These are phyloP conservation scores for Cronartium quercuum DNA, from an alignment of 1,284 basidiomycete species.

Conservation along the genomic window DNA sequence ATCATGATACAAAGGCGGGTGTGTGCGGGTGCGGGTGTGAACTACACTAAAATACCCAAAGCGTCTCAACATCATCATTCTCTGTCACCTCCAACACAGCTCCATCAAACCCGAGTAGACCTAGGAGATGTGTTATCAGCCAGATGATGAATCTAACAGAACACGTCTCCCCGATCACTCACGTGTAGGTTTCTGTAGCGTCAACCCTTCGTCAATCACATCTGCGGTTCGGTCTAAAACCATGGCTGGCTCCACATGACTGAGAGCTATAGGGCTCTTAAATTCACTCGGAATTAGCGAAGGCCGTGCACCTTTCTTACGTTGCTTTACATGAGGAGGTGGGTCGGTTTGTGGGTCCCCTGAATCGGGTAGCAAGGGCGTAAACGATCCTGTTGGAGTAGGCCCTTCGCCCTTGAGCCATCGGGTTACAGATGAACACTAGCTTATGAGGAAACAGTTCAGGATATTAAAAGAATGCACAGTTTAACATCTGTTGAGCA, in stretches of 20 bases:
- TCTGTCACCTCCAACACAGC: conserved; percentile 44
- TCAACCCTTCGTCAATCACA: conserved; percentile 34
- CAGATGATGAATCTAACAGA: not conserved
- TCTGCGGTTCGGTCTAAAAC: conserved; percentile 44
- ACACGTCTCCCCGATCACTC: conserved; percentile 1
- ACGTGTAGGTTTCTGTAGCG: conserved; percentile 43
- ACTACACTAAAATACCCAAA: conserved; percentile 44
- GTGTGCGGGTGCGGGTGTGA: too few species aligned
- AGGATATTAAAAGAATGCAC: too few species aligned
- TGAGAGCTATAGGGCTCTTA: not conserved
- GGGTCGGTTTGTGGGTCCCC: not conserved
- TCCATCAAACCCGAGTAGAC: conserved; percentile 43
- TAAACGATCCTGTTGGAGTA: not conserved
- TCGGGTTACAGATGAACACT: not conserved
- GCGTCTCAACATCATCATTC: conserved; percentile 43
- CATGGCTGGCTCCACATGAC: conserved; percentile 41
- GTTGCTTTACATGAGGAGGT: not conserved
- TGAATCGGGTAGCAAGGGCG: not conserved
- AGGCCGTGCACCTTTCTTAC: not conserved
- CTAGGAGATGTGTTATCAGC: conserved; percentile 31
- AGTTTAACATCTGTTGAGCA: too few species aligned
- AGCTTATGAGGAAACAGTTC: too few species aligned
- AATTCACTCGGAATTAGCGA: not conserved
- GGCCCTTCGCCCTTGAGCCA: not conserved
- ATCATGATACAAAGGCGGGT: too few species aligned